Conservation (phyloP, 2,329 filamentous ascomycete species). For the Venturia nashicola region DNA sequence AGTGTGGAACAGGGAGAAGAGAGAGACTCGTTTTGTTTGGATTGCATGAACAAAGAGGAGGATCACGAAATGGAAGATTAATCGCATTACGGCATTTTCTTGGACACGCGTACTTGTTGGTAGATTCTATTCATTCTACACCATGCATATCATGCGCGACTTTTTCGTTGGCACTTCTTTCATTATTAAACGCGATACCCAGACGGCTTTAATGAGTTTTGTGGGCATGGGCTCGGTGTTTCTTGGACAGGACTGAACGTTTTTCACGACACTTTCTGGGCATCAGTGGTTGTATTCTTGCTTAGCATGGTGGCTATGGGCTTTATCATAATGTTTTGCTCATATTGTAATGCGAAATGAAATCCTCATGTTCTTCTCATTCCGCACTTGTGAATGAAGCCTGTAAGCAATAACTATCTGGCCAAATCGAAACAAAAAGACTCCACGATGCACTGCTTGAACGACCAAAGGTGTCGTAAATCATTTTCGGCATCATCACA, state of each 20-base stretch:
- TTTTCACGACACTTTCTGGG: background rate
- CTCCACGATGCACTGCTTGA: background rate
- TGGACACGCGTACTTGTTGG: background rate
- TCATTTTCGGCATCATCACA: background rate
- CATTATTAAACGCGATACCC: background rate
- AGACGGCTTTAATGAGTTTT: background rate
- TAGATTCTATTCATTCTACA: background rate
- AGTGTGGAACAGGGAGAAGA: slow-evolving; percentile 6
- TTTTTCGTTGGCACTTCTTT: background rate
- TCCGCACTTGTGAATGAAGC: background rate
- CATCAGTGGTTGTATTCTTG: background rate
- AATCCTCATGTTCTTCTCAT: background rate
- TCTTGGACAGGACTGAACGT: background rate
- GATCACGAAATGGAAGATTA: slow-evolving; percentile 6
- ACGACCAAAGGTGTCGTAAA: background rate
- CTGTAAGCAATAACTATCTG: background rate
- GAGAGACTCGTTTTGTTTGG: slow-evolving; percentile 1
- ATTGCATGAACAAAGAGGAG: background rate
- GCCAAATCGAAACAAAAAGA: background rate
- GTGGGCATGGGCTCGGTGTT: background rate
- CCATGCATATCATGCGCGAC: background rate
- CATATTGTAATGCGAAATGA: background rate
- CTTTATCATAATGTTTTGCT: background rate
- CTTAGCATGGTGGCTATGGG: background rate
- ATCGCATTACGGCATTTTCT: background rate